Evolutionary conservation across 768 basidiomycete species (phyloP).

Genomic region (Tricholoma terreum): DNA sequence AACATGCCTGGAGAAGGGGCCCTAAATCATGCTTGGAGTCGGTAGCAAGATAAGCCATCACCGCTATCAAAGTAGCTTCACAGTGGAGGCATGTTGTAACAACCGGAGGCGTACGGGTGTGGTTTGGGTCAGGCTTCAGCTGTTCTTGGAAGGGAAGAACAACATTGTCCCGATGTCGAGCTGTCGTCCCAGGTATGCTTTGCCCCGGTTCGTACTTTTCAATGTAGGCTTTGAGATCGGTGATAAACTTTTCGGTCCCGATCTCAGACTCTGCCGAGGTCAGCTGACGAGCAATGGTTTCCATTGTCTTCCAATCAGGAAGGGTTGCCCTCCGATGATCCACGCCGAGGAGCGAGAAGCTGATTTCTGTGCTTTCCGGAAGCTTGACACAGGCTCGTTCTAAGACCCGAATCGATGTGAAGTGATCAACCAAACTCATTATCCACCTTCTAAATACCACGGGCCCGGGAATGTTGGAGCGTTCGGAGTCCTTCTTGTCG

Average conservation of each 20-base stretch:
- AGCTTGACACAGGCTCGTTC: neutral
- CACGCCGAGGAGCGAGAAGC: neutral
- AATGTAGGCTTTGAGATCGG: neutral
- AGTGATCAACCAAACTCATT: neutral
- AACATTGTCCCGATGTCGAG: neutral
- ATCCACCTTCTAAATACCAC: neutral
- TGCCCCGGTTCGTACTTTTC: neutral
- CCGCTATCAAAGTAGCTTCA: neutral
- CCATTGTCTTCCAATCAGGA: neutral
- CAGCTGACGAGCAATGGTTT: neutral
- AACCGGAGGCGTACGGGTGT: neutral
- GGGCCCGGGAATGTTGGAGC: neutral
- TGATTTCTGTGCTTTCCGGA: neutral
- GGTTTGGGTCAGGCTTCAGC: neutral
- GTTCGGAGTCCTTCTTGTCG: neutral
- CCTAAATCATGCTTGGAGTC: neutral
- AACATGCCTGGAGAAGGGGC: neutral
- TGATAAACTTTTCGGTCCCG: neutral
- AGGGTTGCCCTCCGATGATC: neutral
- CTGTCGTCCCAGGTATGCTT: neutral
- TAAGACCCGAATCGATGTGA: neutral
- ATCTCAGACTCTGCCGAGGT: neutral
- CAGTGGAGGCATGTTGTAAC: neutral
- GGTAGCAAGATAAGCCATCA: neutral
- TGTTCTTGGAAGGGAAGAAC: neutral